Conservation (phyloP, 495 filamentous ascomycete genomes). For the Penicillium longicatenatum region DNA sequence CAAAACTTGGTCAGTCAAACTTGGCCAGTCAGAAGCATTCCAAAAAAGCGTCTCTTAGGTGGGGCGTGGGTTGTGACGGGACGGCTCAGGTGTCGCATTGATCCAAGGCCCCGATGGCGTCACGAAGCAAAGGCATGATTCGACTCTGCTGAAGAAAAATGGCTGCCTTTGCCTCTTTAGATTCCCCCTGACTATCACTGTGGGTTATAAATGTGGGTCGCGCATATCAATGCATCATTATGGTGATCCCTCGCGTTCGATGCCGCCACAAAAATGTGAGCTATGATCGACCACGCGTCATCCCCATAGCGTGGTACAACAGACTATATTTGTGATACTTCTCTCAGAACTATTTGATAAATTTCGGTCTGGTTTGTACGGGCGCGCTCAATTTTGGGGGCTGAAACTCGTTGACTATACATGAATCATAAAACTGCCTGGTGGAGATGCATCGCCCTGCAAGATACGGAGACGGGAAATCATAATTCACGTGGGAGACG, state of each 20-base stretch:
- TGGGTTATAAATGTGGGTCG: slow-evolving; percentile 1
- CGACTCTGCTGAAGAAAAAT: neutral
- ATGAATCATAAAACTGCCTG: too few relatives aligned
- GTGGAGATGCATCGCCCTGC: neutral
- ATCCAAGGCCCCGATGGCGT: neutral
- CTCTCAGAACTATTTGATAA: neutral
- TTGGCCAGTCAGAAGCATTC: neutral
- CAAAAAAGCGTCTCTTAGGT: neutral
- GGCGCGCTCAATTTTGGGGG: too few relatives aligned
- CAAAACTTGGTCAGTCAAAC: too few relatives aligned
- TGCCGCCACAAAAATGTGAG: neutral
- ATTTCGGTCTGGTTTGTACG: neutral
- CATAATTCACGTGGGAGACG: neutral
- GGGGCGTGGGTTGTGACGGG: neutral
- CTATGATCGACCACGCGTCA: neutral
- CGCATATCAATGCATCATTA: slow-evolving; percentile 4
- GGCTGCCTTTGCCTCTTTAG: neutral
- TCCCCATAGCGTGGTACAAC: neutral
- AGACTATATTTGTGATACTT: neutral
- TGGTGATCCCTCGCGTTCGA: neutral
- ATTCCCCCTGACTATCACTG: slow-evolving; percentile 14
- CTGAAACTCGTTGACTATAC: too few relatives aligned
- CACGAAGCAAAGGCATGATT: neutral
- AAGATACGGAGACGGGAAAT: neutral
- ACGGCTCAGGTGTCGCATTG: neutral